These are phyloP conservation scores for Pichia cactophila DNA, from an alignment of 1,139 yeast genomes.

Conservation along the genomic window DNA sequence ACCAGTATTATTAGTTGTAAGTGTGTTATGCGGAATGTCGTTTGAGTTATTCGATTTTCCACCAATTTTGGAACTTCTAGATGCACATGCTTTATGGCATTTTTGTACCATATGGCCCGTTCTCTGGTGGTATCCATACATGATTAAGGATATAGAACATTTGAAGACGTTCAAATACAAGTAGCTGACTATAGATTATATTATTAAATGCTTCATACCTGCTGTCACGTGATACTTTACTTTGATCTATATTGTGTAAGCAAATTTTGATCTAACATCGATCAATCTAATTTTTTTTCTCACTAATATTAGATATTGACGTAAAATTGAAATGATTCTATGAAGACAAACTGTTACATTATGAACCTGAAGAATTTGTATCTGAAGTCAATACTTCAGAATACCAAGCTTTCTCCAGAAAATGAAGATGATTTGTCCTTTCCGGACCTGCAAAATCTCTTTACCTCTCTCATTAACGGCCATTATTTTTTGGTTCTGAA, in stretches of 20 bases:
- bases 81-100: slow-evolving; percentile 96
- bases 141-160: slow-evolving; percentile 29
- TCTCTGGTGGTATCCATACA: slow-evolving; percentile 30
- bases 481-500: slow-evolving; percentile 20
- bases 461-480: slow-evolving; percentile 18
- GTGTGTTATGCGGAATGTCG: slow-evolving; percentile 68
- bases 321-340: too few relatives aligned
- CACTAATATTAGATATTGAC: too few relatives aligned
- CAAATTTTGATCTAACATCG: too few relatives aligned
- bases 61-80: slow-evolving; percentile 60
- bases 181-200: neutral
- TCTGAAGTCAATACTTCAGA: slow-evolving; percentile 4
- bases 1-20: slow-evolving; percentile 44
- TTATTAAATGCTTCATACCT: neutral
- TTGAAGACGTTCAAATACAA: slow-evolving; percentile 24
- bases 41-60: slow-evolving; percentile 87
- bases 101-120: slow-evolving; percentile 62
- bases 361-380: neutral
- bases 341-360: neutral
- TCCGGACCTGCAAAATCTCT: slow-evolving; percentile 3
- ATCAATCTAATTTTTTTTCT: too few relatives aligned
- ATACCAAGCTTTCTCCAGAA: neutral
- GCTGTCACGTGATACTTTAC: neutral
- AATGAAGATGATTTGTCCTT: neutral
- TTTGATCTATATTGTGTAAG: too few relatives aligned